These are phyloP conservation scores for Rhynchosporium graminicola DNA, from an alignment of 2,329 filamentous ascomycete genomes.

Conservation along the genomic window DNA sequence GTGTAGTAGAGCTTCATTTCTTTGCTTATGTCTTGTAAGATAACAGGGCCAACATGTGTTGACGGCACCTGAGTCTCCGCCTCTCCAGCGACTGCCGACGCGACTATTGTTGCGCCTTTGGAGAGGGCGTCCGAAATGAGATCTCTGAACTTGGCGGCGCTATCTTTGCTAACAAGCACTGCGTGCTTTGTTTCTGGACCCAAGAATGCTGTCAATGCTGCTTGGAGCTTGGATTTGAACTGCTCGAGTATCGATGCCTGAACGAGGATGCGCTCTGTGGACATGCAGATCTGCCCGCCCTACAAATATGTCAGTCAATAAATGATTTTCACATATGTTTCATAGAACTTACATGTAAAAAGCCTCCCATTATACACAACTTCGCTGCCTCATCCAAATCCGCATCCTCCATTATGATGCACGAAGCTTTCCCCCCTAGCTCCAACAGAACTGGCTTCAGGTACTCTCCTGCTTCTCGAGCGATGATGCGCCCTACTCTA, in stretches of 20 bases:
- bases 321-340: too few relatives aligned
- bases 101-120: constrained; percentile 57
- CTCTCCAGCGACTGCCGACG: constrained; percentile 51
- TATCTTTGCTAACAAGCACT: too few relatives aligned
- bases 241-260: constrained; percentile 42
- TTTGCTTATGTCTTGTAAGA: constrained; percentile 66
- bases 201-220: constrained; percentile 33
- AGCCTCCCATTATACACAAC: constrained; percentile 68
- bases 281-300: constrained; percentile 82
- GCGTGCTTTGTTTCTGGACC: too few relatives aligned
- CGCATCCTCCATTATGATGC: constrained; percentile 79
- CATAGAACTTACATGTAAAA: constrained; percentile 52
- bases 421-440: constrained; percentile 78
- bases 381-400: constrained; percentile 70
- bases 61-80: constrained; percentile 49
- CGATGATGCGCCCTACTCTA: constrained; percentile 71
- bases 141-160: too few relatives aligned
- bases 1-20: constrained; percentile 75
- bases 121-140: constrained; percentile 38
- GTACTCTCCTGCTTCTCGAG: constrained; percentile 66
- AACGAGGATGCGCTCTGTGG: constrained; percentile 71
- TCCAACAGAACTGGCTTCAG: constrained; percentile 82
- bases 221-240: constrained; percentile 48
- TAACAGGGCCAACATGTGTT: constrained; percentile 57
- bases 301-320: too few relatives aligned